Base-by-base conservation (phyloP, 495 filamentous ascomycete genomes). In the Immersiella caudata region DNA sequence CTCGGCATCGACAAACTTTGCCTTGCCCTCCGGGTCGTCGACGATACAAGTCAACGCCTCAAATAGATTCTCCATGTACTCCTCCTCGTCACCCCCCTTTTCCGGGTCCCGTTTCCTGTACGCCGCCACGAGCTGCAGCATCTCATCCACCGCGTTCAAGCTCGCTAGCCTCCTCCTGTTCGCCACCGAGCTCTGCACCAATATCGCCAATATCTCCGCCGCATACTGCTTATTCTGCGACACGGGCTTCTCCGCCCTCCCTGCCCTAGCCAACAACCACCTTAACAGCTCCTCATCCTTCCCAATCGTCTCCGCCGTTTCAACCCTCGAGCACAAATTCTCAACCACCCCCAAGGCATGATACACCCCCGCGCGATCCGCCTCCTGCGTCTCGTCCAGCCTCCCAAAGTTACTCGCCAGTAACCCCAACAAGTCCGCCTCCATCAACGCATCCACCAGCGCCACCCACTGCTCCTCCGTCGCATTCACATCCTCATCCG, bases 171-270 rank as follows among this genome's bases (percentile, higher is more conserved):
- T 83, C 49, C 80, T 79, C 35, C 91, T 82, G 74, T 91, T 94
- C 73, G 93, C 91, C 16, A 91, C 76, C 25, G 80, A 79, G 14
- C 71, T 71, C 63, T 81, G 78, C n/a, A 79, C 74, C 0, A 99
- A 79, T 62, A 99, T 96, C 2, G 94, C 91, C 18, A 99, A 81
- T 16, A 98, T 84, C 78, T 99, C 95, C 9, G 95, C 93, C 0
- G 93, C 86, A 72, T 98, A 99, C 75, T 97, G 95, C 75, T 94
- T 97, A 76, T 99, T 99, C 78, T 99, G 95, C 25, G 83, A 81
- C 8, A 85, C 76, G 1, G 74, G 70, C 14, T 58, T 62, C 66
- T 84, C 81, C 26, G 60, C 65, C n/a, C 50, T 60, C 60, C 74
- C 74, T 49, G 74, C 78, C 21, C 96, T 86, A 25, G 83, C 79